Percentiles rank a stretch among this genome's conserved stretches.
Conservation (phyloP, 2,329 filamentous ascomycete genomes). For the Neopestalotiopsis rosae region DNA sequence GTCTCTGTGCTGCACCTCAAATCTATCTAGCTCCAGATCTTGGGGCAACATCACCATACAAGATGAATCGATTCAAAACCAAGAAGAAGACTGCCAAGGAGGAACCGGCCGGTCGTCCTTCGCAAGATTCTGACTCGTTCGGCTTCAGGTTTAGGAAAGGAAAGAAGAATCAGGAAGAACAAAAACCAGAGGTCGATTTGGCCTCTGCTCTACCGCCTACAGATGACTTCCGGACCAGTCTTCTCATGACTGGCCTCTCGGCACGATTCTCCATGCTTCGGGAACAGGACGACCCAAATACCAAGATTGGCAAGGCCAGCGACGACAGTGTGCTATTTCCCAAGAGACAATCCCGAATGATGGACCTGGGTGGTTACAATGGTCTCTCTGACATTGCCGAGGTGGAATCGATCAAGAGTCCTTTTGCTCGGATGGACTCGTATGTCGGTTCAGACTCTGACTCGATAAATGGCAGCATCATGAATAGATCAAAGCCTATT, state of each 20-base stretch:
- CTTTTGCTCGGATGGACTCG: conserved; percentile 66
- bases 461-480: conserved; percentile 71
- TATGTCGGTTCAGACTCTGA: conserved; percentile 67
- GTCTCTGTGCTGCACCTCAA: neutral
- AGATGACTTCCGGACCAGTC: conserved; percentile 93
- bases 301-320: conserved; percentile 89
- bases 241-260: conserved; percentile 94
- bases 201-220: conserved; percentile 75
- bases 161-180: conserved; percentile 60
- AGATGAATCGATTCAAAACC: conserved; percentile 79
- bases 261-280: conserved; percentile 96
- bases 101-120: conserved; percentile 53
- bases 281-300: conserved; percentile 90
- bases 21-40: too few species aligned
- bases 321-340: conserved; percentile 91
- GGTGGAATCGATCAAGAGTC: conserved; percentile 77
- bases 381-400: conserved; percentile 86
- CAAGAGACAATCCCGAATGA: conserved; percentile 78
- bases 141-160: conserved; percentile 61
- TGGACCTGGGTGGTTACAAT: conserved; percentile 67
- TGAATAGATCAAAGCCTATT: conserved; percentile 79
- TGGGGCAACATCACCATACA: conserved; percentile 13
- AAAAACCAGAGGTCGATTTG: conserved; percentile 75
- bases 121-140: conserved; percentile 59
- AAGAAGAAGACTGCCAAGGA: conserved; percentile 72